Percentiles rank a stretch among this genome's conserved stretches.
Conservation (phyloP, 345 rosid species). For the Moricandia arvensis region DNA sequence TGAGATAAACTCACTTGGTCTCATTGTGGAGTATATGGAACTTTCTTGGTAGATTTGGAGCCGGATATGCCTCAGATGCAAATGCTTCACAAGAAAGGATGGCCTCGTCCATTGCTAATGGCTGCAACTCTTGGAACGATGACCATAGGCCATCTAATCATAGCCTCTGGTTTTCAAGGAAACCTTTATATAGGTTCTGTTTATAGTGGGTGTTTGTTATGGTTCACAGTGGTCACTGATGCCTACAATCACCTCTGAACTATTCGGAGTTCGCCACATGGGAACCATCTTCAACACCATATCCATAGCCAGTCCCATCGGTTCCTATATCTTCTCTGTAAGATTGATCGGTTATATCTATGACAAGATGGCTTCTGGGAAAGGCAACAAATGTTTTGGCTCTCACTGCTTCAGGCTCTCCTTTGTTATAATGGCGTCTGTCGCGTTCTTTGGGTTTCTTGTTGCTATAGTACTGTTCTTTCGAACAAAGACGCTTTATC, state of each 20-base stretch:
- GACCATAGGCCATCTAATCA: conserved; percentile 59
- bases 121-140: conserved; percentile 59
- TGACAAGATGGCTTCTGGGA: conserved; percentile 54
- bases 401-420: conserved; percentile 72
- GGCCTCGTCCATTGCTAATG: conserved; percentile 75
- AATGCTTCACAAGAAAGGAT: conserved; percentile 61
- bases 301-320: conserved; percentile 76
- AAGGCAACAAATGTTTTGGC: conserved; percentile 56
- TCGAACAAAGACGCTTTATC: conserved; percentile 63
- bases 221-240: conserved; percentile 88
- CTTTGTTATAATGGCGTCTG: conserved; percentile 69
- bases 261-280: conserved; percentile 76
- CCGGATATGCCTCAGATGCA: conserved; percentile 69
- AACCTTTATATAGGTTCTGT: conserved; percentile 65
- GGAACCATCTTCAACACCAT: conserved; percentile 90
- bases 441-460: conserved; percentile 58
- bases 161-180: conserved; percentile 69
- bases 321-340: conserved; percentile 84
- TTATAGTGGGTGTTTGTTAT: conserved; percentile 73
- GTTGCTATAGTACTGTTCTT: conserved; percentile 50
- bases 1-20: conserved; percentile 71
- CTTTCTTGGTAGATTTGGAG: conserved; percentile 87
- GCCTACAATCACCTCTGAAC: conserved; percentile 74
- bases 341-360: conserved; percentile 72
- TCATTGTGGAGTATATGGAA: conserved; percentile 88